Conservation (phyloP, 2,329 filamentous ascomycete genomes). For the Fusarium anguioides region DNA sequence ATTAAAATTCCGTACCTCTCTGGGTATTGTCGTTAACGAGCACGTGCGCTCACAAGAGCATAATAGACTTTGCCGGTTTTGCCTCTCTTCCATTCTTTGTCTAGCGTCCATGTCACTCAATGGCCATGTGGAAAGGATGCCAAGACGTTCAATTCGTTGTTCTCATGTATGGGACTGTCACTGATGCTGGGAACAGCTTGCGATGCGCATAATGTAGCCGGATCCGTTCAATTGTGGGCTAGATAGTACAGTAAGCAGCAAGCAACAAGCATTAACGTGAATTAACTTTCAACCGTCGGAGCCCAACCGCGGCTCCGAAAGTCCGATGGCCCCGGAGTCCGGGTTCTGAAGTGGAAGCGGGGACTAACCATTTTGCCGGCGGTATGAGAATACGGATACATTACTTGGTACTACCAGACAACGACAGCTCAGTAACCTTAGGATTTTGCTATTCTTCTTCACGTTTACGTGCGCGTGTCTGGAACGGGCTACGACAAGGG, state of each 20-base stretch:
- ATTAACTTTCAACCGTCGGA: background rate
- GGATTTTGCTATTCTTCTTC: background rate
- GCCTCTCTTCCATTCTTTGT: background rate
- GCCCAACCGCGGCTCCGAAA: slow-evolving; percentile 8
- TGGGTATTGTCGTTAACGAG: background rate
- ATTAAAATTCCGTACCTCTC: background rate
- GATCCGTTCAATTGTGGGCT: slow-evolving; percentile 2
- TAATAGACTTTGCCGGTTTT: background rate
- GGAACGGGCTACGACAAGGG: background rate
- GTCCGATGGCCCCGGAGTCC: background rate
- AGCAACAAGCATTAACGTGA: background rate
- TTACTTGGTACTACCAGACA: no score
- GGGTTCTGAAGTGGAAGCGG: no score
- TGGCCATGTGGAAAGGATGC: slow-evolving; percentile 1
- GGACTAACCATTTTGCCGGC: background rate
- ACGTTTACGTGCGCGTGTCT: slow-evolving; percentile 3
- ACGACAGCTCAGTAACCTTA: no score
- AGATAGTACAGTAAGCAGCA: no score
- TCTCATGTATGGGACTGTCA: background rate
- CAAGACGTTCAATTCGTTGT: background rate
- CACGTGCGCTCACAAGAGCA: background rate
- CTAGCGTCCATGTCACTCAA: background rate
- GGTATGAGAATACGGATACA: background rate
- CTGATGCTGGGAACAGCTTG: background rate
- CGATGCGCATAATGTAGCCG: background rate